Evolutionary conservation across 441 rosid genomes (phyloP).

Genomic region (Theobroma grandiflorum): DNA sequence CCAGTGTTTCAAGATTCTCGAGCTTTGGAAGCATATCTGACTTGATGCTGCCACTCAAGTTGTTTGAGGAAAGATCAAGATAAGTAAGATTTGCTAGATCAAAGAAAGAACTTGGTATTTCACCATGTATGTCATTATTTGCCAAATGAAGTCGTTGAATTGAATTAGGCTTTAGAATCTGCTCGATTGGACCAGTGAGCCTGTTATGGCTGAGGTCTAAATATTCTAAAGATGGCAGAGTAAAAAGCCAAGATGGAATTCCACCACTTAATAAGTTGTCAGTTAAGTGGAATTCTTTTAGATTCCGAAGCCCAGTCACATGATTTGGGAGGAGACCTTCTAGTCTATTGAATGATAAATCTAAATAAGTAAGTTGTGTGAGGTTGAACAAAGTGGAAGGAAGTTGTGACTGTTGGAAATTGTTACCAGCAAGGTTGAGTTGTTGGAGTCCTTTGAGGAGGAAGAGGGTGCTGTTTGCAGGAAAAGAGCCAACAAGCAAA

Average conservation of each 20-base stretch:
- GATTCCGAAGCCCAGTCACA: background rate
- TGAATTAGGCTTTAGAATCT: background rate
- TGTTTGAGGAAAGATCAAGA: background rate
- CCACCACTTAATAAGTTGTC: background rate
- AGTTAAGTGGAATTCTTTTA: background rate
- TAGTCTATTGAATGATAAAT: constrained; percentile 8
- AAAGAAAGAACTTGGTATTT: no score
- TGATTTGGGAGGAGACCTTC: background rate
- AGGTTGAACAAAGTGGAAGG: constrained; percentile 26
- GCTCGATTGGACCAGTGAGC: background rate
- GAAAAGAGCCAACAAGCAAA: background rate
- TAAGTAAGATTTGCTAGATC: no score
- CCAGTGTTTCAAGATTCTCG: no score
- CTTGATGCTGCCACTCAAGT: no score
- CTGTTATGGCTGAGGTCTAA: constrained; percentile 19
- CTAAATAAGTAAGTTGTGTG: background rate
- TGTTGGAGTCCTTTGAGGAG: background rate
- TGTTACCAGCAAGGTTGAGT: background rate
- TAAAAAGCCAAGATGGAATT: constrained; percentile 14
- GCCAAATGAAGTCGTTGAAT: background rate
- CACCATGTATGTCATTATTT: no score
- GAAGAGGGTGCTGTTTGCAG: constrained; percentile 6
- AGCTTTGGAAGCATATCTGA: no score
- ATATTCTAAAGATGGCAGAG: background rate
- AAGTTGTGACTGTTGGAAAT: background rate